A percentile compares a stretch with the other conserved stretches of the same genome.
phyloP scores from a whole-genome alignment of 768 basidiomycete genomes.

The Termitomyces bulborhizus region DNA sequence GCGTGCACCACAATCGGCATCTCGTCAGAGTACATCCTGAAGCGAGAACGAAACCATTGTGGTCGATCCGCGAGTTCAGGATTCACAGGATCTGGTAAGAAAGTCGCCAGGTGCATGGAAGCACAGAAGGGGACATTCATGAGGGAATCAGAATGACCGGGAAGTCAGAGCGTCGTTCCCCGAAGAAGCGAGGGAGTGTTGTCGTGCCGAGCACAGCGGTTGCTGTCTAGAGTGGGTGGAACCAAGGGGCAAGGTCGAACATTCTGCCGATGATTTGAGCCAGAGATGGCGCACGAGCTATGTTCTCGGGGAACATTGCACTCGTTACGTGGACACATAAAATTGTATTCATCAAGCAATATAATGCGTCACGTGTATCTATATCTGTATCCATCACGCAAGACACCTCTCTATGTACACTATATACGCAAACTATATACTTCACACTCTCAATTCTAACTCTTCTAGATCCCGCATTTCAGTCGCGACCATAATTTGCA shows the following conservation, averaged over 20 bases:
- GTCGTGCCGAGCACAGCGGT: too few relatives aligned
- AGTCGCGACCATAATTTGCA: constrained; percentile 1
- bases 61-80: background rate
- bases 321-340: too few relatives aligned
- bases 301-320: too few relatives aligned
- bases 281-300: too few relatives aligned
- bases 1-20: background rate
- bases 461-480: background rate
- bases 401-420: background rate
- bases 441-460: background rate
- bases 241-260: too few relatives aligned
- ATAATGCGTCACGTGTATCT: background rate
- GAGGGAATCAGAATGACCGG: background rate
- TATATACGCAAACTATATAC: background rate
- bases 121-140: background rate
- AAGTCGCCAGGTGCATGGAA: background rate
- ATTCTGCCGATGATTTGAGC: too few relatives aligned
- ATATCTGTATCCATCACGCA: too few relatives aligned
- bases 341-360: background rate
- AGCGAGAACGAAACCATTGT: background rate
- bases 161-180: background rate
- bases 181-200: background rate
- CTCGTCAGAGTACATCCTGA: background rate
- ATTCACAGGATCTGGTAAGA: background rate
- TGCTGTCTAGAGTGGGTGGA: background rate